Evolutionary conservation across 345 rosid species (phyloP).

Genomic region (Linum tenue): DNA sequence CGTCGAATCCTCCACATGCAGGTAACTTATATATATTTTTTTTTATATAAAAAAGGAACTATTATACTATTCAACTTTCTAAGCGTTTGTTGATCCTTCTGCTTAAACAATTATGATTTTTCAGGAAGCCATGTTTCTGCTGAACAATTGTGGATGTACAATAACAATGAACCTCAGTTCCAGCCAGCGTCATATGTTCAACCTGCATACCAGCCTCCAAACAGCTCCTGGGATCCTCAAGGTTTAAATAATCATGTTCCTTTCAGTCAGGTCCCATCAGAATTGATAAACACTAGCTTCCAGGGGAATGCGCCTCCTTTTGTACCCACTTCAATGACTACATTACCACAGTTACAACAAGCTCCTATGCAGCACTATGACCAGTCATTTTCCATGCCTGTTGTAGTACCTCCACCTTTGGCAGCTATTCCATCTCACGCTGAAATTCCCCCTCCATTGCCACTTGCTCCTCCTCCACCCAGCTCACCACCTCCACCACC

Average conservation of each 20-base stretch:
- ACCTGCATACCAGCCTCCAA: slow-evolving; percentile 55
- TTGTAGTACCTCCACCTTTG: slow-evolving; percentile 32
- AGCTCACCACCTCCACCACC: slow-evolving; percentile 63
- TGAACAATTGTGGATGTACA: slow-evolving; percentile 34
- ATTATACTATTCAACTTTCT: too few species aligned
- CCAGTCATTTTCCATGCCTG: slow-evolving; percentile 45
- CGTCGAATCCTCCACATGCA: slow-evolving; percentile 39
- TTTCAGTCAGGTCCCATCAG: slow-evolving; percentile 44
- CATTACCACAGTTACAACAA: slow-evolving; percentile 62
- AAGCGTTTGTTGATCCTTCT: background rate
- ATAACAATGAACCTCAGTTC: slow-evolving; percentile 41
- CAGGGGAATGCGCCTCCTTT: slow-evolving; percentile 53
- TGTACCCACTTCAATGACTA: slow-evolving; percentile 65
- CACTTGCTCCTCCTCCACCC: slow-evolving; percentile 88
- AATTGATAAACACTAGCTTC: slow-evolving; percentile 37
- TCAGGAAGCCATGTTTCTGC: slow-evolving; percentile 30
- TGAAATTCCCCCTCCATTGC: slow-evolving; percentile 42
- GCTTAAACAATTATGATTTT: slow-evolving; percentile 16
- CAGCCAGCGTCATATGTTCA: slow-evolving; percentile 62
- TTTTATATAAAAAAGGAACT: background rate
- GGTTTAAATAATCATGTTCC: slow-evolving; percentile 48
- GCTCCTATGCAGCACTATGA: slow-evolving; percentile 55
- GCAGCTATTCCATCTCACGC: slow-evolving; percentile 39
- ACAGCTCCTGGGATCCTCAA: slow-evolving; percentile 70
- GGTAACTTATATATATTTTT: slow-evolving; percentile 22